Conservation (phyloP, 495 filamentous ascomycete species). For the Extremus antarcticus region DNA sequence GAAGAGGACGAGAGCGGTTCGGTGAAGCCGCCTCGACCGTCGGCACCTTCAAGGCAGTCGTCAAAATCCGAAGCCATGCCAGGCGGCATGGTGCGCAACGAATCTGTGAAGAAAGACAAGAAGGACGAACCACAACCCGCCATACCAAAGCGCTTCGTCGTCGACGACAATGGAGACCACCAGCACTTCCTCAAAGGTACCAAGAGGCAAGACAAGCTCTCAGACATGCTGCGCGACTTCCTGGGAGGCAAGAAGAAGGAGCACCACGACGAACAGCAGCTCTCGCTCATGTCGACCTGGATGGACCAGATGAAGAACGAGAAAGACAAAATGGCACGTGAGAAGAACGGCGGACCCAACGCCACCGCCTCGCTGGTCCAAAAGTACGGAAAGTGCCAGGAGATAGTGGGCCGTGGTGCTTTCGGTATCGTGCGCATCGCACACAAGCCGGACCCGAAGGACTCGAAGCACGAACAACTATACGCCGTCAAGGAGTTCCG, state of each 20-base stretch:
- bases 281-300: constrained; percentile 91
- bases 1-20: constrained; percentile 13
- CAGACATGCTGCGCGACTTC: constrained; percentile 79
- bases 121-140: constrained; percentile 15
- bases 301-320: constrained; percentile 87
- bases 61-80: constrained; percentile 17
- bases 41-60: constrained; percentile 17
- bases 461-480: constrained; percentile 73
- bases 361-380: constrained; percentile 76
- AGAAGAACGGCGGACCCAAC: constrained; percentile 68
- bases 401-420: constrained; percentile 92
- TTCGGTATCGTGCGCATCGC: constrained; percentile 97
- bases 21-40: constrained; percentile 12
- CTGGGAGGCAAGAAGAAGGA: constrained; percentile 65
- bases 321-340: constrained; percentile 61
- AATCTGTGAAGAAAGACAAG: constrained; percentile 22
- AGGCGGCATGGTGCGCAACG: constrained; percentile 23
- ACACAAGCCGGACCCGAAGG: constrained; percentile 82
- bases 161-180: constrained; percentile 56
- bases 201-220: constrained; percentile 87
- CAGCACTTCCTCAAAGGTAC: constrained; percentile 77
- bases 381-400: constrained; percentile 98
- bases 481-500: constrained; percentile 99
- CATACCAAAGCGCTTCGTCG: constrained; percentile 48
- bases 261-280: constrained; percentile 59